These are phyloP conservation scores for Daedalea quercina DNA, from an alignment of 768 basidiomycete genomes.

Conservation along the genomic window DNA sequence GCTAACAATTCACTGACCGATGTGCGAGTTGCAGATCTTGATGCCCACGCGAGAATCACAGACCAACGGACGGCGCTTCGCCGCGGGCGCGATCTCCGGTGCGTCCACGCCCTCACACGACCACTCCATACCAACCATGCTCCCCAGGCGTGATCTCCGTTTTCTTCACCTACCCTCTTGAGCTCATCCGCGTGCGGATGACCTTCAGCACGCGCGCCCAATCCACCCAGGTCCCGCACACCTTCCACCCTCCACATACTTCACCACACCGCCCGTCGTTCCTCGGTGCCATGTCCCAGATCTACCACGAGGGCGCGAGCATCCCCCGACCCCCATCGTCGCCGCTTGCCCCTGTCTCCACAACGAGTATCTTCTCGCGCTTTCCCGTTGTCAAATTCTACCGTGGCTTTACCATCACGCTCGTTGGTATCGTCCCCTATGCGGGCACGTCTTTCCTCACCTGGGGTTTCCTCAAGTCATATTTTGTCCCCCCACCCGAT, in stretches of 20 bases:
- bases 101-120: slow-evolving; percentile 13
- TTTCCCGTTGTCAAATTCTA: slow-evolving; percentile 88
- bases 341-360: slow-evolving; percentile 18
- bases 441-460: slow-evolving; percentile 92
- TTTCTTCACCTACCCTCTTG: slow-evolving; percentile 90
- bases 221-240: slow-evolving; percentile 1
- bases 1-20: no score
- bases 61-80: slow-evolving; percentile 73
- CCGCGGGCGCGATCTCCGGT: slow-evolving; percentile 89
- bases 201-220: slow-evolving; percentile 65
- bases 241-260: slow-evolving; percentile 2
- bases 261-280: slow-evolving; percentile 41
- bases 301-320: slow-evolving; percentile 61
- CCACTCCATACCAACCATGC: neutral
- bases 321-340: slow-evolving; percentile 14
- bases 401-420: slow-evolving; percentile 91
- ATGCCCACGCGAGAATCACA: slow-evolving; percentile 81
- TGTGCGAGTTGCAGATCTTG: slow-evolving; percentile 65
- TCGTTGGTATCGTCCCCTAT: slow-evolving; percentile 91
- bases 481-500: slow-evolving; percentile 42
- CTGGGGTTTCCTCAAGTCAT: slow-evolving; percentile 73
- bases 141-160: slow-evolving; percentile 74
- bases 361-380: slow-evolving; percentile 38
- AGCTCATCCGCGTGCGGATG: slow-evolving; percentile 92
- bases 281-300: slow-evolving; percentile 46